Evolutionary conservation across 805 yeast species (phyloP).

Genomic region (Candida dajiaensis): DNA sequence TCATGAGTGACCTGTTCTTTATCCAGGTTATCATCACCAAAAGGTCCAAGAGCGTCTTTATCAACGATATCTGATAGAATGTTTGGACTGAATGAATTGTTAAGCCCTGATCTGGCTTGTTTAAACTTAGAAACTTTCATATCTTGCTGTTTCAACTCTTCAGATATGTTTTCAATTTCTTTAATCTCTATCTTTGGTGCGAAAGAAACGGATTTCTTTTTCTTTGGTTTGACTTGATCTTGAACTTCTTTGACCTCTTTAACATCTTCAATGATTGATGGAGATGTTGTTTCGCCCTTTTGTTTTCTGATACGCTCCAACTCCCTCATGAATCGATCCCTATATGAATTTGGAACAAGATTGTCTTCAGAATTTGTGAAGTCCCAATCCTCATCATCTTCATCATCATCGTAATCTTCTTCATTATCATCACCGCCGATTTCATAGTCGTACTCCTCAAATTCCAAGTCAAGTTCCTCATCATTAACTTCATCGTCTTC

Average conservation of each 20-base stretch:
- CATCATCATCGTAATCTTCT: slow-evolving; percentile 20
- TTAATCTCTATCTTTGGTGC: slow-evolving; percentile 47
- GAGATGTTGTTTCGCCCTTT: neutral
- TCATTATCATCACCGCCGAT: slow-evolving; percentile 25
- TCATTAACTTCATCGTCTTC: slow-evolving; percentile 34
- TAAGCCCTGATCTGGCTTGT: slow-evolving; percentile 5
- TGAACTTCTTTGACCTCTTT: slow-evolving; percentile 10
- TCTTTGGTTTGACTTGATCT: neutral
- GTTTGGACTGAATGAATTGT: neutral
- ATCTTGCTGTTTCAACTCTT: slow-evolving; percentile 31
- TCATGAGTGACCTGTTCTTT: neutral
- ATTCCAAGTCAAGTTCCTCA: slow-evolving; percentile 34
- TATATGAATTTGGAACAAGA: slow-evolving; percentile 17
- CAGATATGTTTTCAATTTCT: slow-evolving; percentile 53
- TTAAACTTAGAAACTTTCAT: slow-evolving; percentile 19
- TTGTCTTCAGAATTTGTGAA: slow-evolving; percentile 5
- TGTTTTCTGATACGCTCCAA: slow-evolving; percentile 4
- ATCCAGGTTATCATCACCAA: neutral
- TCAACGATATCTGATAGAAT: neutral
- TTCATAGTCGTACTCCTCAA: slow-evolving; percentile 32
- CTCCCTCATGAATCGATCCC: slow-evolving; percentile 17
- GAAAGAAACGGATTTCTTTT: slow-evolving; percentile 48
- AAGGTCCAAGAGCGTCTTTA: neutral
- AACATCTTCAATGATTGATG: slow-evolving; percentile 13
- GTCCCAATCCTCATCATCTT: slow-evolving; percentile 21